Evolutionary conservation across 2,329 filamentous ascomycete genomes (phyloP).

Genomic region (Penicillium rolfsii): DNA sequence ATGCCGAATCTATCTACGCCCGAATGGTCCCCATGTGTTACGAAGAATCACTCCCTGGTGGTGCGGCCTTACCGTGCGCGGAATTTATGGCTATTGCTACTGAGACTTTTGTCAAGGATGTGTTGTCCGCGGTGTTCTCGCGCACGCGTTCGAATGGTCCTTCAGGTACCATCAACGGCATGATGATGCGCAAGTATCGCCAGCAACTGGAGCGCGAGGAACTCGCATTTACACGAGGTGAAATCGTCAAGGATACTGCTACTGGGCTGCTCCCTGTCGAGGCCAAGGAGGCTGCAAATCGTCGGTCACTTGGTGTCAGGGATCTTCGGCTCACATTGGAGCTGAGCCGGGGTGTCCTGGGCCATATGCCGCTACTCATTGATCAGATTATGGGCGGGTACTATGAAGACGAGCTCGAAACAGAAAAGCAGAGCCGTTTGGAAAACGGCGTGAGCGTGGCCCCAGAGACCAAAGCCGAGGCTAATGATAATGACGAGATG

Average conservation of each 20-base stretch:
- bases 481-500: conserved; percentile 40
- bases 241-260: conserved; percentile 69
- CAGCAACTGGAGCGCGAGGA: conserved; percentile 77
- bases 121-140: conserved; percentile 58
- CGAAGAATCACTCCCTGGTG: conserved; percentile 62
- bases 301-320: conserved; percentile 73
- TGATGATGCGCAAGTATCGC: conserved; percentile 79
- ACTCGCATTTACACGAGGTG: conserved; percentile 70
- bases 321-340: conserved; percentile 77
- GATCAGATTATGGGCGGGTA: conserved; percentile 72
- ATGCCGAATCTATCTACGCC: conserved; percentile 58
- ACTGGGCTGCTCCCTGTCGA: conserved; percentile 80
- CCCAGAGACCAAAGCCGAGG: conserved; percentile 26
- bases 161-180: conserved; percentile 68
- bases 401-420: conserved; percentile 74
- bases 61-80: conserved; percentile 57
- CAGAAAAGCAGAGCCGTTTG: conserved; percentile 41
- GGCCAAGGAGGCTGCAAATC: conserved; percentile 71
- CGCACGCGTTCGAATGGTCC: conserved; percentile 61
- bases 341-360: conserved; percentile 74
- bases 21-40: conserved; percentile 69
- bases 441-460: conserved; percentile 30
- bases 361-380: conserved; percentile 74
- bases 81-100: conserved; percentile 64
- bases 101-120: conserved; percentile 66